A percentile compares a stretch with the other conserved stretches of the same genome.
Conservation (phyloP, 2,329 filamentous ascomycete genomes). For the Septoria petroselini region DNA sequence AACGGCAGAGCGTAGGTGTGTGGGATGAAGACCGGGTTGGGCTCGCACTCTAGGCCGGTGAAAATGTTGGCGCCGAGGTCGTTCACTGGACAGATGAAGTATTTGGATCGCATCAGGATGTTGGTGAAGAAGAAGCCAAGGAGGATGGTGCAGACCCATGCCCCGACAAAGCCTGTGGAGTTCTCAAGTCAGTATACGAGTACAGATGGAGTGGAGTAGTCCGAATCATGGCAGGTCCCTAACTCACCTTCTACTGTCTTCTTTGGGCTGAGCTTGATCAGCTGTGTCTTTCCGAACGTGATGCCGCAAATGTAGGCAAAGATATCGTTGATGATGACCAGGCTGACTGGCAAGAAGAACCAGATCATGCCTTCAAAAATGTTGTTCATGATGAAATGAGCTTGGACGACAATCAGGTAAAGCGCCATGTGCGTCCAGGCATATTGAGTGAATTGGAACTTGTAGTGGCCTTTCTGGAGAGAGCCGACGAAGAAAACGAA, state of each 20-base stretch:
- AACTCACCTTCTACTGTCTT: constrained; percentile 78
- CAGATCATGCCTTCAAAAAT: constrained; percentile 99
- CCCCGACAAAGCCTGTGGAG: constrained; percentile 75
- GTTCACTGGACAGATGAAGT: constrained; percentile 97
- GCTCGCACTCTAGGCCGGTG: constrained; percentile 82
- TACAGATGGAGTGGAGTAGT: too few relatives aligned
- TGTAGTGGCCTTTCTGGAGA: constrained; percentile 91
- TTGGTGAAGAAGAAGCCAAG: constrained; percentile 81
- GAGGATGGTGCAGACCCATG: constrained; percentile 90
- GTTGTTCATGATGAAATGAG: constrained; percentile 99
- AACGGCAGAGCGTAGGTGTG: constrained; percentile 67
- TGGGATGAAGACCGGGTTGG: constrained; percentile 86
- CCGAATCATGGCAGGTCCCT: not conserved
- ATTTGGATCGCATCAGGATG: constrained; percentile 83
- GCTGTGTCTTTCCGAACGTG: constrained; percentile 89
- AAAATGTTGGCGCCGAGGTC: constrained; percentile 92
- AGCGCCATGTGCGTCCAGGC: constrained; percentile 99
- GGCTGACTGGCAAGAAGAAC: constrained; percentile 93
- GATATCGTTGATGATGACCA: constrained; percentile 98
- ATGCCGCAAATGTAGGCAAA: constrained; percentile 98
- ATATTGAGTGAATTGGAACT: constrained; percentile 98
- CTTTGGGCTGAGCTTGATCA: constrained; percentile 97
- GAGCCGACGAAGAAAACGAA: constrained; percentile 98
- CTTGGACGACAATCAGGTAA: constrained; percentile 94
- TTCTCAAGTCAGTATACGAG: too few relatives aligned